Base-by-base conservation (phyloP, 306 rosid species). In the Medicago lupulina region DNA sequence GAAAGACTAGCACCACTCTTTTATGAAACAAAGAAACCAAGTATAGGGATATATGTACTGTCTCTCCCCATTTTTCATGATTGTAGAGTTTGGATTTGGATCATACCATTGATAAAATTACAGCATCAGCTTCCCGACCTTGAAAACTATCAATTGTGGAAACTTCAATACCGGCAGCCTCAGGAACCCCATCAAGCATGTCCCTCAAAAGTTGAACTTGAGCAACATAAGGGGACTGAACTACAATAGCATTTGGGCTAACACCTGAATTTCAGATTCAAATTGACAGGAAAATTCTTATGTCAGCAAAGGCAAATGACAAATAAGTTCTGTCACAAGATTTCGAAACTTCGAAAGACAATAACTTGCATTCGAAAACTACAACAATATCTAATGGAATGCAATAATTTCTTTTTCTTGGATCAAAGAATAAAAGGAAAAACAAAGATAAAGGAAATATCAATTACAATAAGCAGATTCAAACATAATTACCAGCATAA, bases 51-150 rank as follows among this genome's bases (percentile, higher is more conserved):
- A 25, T 19, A 67, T 11, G 36, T 40, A 21, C 23, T 21, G 23
- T 21, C 23, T 21, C 23, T 21, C 23, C 23, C 23, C 23, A 21
- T 21, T 21, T 21, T 21, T 21, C 3, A 28, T 34, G 71, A 63
- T 50, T 23, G 64, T 76, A 71, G 67, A 72, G 61, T 67, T 58
- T 73, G 16, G 46, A 59, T 58, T 70, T 5, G 21, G 74, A 59
- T 63, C 63, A 61, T 91, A 91, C 97, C 97, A 89, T 91, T 38
- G 95, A 91, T 87, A 91, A 86, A 81, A 91, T 91, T 41, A 91
- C 97, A 36, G 95, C 95, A 79, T 91, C 97, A 17, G 97, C 97
- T 79, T 91, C 97, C 41, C 92, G 97, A 70, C 97, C 97, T 82
- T 91, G 97, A 83, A 89, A 91, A 86, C 97, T 91, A 81, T 91